A percentile compares a stretch with the other conserved stretches of the same genome.
Conservation (phyloP, 176 grass and related monocot genomes). For the Avena insularis region DNA sequence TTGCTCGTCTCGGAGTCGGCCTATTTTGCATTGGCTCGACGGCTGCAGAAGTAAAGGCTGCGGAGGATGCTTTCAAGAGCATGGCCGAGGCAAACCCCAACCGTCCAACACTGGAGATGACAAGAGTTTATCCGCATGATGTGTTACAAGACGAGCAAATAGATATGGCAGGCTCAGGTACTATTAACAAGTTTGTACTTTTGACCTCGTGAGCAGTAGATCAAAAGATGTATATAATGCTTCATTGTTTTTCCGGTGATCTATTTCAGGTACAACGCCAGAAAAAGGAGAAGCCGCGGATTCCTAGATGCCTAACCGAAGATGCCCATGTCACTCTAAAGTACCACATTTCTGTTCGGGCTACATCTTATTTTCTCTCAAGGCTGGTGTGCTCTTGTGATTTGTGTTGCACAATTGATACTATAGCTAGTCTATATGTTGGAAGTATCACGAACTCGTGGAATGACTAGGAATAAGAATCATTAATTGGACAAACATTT, state of each 20-base stretch:
- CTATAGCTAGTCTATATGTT: too few species aligned
- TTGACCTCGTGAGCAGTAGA: background rate
- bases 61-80: conserved; percentile 17
- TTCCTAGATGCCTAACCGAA: background rate
- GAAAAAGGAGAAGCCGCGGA: background rate
- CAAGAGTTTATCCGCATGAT: rapidly evolving
- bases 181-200: background rate
- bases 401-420: too few species aligned
- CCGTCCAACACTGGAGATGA: conserved; percentile 10
- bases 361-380: too few species aligned
- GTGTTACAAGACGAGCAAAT: background rate
- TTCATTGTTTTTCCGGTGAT: background rate
- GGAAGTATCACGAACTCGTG: too few species aligned
- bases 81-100: conserved; percentile 12
- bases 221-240: background rate
- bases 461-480: too few species aligned
- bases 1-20: background rate
- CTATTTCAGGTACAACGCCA: background rate
- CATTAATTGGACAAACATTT: too few species aligned
- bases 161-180: background rate
- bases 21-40: rapidly evolving
- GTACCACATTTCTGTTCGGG: too few species aligned
- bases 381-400: too few species aligned
- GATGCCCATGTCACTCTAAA: background rate
- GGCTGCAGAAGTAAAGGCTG: background rate